Percentiles rank a stretch among this genome's conserved stretches.
Conservation (phyloP, 2,329 filamentous ascomycete species). For the Exserohilum rostratum region DNA sequence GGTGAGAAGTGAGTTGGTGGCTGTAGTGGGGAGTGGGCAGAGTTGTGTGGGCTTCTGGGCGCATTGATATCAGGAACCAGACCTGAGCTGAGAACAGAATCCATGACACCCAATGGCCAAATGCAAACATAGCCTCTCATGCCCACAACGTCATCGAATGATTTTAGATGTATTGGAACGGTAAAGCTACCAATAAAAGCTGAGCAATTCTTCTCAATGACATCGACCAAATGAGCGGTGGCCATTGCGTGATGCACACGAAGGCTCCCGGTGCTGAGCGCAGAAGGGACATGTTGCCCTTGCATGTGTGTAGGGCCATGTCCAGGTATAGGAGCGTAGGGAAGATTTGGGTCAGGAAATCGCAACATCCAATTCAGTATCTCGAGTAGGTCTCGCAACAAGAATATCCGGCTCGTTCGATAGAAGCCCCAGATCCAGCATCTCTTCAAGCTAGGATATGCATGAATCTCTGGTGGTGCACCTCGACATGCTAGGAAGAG, state of each 20-base stretch:
- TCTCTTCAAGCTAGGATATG: conserved; percentile 28
- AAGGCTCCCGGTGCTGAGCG: conserved; percentile 23
- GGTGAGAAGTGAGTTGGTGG: neutral
- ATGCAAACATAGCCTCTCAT: conserved; percentile 37
- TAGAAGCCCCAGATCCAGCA: conserved; percentile 41
- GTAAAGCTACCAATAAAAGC: conserved; percentile 34
- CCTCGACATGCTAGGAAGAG: conserved; percentile 30
- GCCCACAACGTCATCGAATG: conserved; percentile 28
- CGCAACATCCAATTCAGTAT: conserved; percentile 41
- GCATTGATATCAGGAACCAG: conserved; percentile 30
- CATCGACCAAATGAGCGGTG: conserved; percentile 26
- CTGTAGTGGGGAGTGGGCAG: conserved; percentile 1
- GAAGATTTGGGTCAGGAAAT: conserved; percentile 20
- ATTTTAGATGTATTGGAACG: conserved; percentile 32
- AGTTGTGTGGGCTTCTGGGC: conserved; percentile 5
- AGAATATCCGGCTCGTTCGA: conserved; percentile 35
- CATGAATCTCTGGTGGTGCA: conserved; percentile 36
- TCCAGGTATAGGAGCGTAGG: neutral
- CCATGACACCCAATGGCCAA: conserved; percentile 38
- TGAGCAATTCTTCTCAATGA: conserved; percentile 35
- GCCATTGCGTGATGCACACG: conserved; percentile 24
- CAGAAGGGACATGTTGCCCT: conserved; percentile 1
- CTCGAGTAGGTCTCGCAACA: conserved; percentile 37
- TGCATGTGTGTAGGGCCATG: neutral
- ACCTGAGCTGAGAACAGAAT: conserved; percentile 32